Evolutionary conservation across 2,329 filamentous ascomycete species (phyloP).

Genomic region (Aspergillus felis): DNA sequence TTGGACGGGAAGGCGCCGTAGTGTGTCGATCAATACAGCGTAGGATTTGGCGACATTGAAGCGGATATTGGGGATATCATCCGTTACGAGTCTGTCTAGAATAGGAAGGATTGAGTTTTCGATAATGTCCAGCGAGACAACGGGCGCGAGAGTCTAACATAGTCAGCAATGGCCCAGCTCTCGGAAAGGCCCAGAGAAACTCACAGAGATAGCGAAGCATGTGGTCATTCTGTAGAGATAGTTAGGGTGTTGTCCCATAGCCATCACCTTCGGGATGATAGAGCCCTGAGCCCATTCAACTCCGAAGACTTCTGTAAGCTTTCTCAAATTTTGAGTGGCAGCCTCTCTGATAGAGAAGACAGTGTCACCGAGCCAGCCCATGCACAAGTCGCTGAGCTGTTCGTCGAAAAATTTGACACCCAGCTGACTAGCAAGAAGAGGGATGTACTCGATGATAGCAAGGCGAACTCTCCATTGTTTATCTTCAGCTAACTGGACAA

Average conservation of each 20-base stretch:
- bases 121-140: constrained; percentile 90
- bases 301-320: constrained; percentile 96
- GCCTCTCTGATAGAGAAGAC: constrained; percentile 98
- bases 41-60: constrained; percentile 99
- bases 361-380: constrained; percentile 97
- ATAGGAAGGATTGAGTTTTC: constrained; percentile 91
- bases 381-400: constrained; percentile 90
- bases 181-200: constrained; percentile 35
- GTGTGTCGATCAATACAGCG: constrained; percentile 79
- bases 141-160: constrained; percentile 79
- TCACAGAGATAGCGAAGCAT: constrained; percentile 97
- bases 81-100: constrained; percentile 86
- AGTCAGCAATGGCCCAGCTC: constrained; percentile 23
- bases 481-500: constrained; percentile 95
- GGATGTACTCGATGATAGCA: constrained; percentile 99
- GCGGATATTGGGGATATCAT: constrained; percentile 97
- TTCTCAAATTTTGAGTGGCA: constrained; percentile 95
- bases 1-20: constrained; percentile 84
- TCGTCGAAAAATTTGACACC: constrained; percentile 98
- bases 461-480: constrained; percentile 98
- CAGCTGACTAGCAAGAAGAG: constrained; percentile 88
- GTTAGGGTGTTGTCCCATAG: constrained; percentile 96
- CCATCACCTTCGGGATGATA: constrained; percentile 97
- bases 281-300: constrained; percentile 96
- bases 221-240: constrained; percentile 99